These are phyloP conservation scores for Xerophyta viscosa DNA, from an alignment of 106 monocot species.

Conservation along the genomic window DNA sequence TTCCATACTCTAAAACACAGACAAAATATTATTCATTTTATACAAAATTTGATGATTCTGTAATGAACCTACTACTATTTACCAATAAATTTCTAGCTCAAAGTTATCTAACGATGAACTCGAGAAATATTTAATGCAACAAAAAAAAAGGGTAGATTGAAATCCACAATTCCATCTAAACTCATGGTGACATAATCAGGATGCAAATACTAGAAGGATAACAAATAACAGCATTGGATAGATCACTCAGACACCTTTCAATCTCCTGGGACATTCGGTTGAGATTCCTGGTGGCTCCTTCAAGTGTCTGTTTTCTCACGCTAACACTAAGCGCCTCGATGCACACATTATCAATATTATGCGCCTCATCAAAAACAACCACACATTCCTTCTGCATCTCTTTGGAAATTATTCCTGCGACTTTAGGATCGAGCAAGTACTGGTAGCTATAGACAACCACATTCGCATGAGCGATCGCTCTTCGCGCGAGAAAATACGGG, in stretches of 20 bases:
- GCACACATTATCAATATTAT: slow-evolving; percentile 98
- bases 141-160: too few relatives aligned
- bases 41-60: too few relatives aligned
- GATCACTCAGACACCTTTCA: slow-evolving; percentile 58
- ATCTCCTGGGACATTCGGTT: slow-evolving; percentile 69
- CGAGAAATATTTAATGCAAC: too few relatives aligned
- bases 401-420: slow-evolving; percentile 82
- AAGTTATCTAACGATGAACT: too few relatives aligned
- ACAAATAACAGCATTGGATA: too few relatives aligned
- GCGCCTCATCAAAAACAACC: slow-evolving; percentile 96
- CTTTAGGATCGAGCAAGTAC: slow-evolving; percentile 93
- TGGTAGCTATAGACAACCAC: slow-evolving; percentile 97
- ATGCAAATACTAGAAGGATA: too few relatives aligned
- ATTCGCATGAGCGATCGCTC: slow-evolving; percentile 74
- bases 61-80: too few relatives aligned
- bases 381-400: slow-evolving; percentile 96
- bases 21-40: too few relatives aligned
- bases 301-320: slow-evolving; percentile 75
- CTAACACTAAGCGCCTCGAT: slow-evolving; percentile 96
- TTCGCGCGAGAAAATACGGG: slow-evolving; percentile 86
- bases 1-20: too few relatives aligned
- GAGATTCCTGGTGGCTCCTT: slow-evolving; percentile 87
- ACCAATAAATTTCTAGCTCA: too few relatives aligned
- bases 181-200: too few relatives aligned
- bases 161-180: too few relatives aligned